Evolutionary conservation across 306 rosid species (phyloP).

Genomic region (Vachellia pachyceras): DNA sequence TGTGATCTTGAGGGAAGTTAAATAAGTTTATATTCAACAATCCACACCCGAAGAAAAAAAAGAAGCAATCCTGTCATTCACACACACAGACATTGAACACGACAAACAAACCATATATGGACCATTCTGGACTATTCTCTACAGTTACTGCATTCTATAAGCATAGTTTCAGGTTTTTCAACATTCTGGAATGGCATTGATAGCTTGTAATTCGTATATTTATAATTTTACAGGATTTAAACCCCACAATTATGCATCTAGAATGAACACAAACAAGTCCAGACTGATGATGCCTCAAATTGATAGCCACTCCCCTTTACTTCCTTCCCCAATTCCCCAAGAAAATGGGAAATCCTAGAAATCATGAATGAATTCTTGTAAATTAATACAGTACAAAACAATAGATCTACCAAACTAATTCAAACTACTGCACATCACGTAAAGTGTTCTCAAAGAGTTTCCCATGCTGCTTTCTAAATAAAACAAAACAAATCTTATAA

Average conservation of each 20-base stretch:
- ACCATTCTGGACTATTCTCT: not conserved
- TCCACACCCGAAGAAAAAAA: too few relatives aligned
- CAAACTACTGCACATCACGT: not conserved
- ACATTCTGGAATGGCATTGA: not conserved
- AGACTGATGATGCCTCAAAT: not conserved
- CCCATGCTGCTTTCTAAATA: not conserved
- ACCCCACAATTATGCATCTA: not conserved
- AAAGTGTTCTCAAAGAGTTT: not conserved
- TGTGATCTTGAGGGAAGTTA: not conserved
- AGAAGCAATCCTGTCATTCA: not conserved
- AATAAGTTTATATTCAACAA: not conserved
- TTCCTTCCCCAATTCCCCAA: not conserved
- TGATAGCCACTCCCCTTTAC: not conserved
- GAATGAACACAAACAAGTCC: not conserved
- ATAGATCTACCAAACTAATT: not conserved
- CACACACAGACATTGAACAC: not conserved
- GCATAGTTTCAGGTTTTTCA: not conserved
- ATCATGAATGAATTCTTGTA: not conserved
- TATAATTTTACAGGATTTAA: not conserved
- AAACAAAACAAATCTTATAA: not conserved
- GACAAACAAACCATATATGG: not conserved
- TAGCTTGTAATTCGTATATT: not conserved
- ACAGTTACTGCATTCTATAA: not conserved
- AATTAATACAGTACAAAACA: not conserved
- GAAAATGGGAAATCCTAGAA: constrained; percentile 1